These are phyloP conservation scores for Nicotiana paniculata DNA, from an alignment of 257 asterid genomes.

Conservation along the genomic window DNA sequence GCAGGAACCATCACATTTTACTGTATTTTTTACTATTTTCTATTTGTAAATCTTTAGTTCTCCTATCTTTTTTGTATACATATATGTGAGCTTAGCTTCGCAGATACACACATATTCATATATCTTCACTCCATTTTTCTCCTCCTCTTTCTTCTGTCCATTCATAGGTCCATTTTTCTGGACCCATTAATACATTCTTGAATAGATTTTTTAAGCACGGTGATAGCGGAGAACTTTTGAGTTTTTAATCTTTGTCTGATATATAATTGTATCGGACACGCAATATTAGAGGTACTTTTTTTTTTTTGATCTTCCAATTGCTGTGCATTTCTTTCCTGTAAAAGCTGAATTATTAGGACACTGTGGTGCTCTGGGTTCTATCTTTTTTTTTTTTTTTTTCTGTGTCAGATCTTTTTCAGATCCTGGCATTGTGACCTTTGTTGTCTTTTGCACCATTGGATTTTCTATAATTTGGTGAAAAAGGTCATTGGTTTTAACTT, in stretches of 20 bases:
- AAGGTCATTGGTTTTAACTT: neutral
- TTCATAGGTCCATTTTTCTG: neutral
- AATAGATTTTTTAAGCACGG: neutral
- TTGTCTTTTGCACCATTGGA: constrained; percentile 4
- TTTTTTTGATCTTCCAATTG: neutral
- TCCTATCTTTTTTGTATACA: neutral
- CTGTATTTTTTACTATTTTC: neutral
- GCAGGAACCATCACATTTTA: neutral
- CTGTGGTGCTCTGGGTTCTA: neutral
- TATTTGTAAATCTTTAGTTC: neutral
- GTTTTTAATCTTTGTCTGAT: neutral
- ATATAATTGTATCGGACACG: neutral
- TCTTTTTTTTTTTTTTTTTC: neutral
- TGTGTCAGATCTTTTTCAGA: constrained; percentile 19
- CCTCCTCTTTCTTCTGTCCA: neutral
- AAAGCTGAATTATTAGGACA: neutral
- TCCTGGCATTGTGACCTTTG: constrained; percentile 13
- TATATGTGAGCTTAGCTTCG: neutral
- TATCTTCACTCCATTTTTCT: neutral
- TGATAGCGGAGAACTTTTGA: neutral
- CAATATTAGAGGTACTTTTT: constrained; percentile 12
- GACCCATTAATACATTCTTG: neutral
- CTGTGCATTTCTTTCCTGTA: neutral
- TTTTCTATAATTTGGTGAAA: neutral
- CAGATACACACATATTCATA: neutral